These are phyloP conservation scores for Lolium rigidum DNA, from an alignment of 176 grass and related monocot species.

Conservation along the genomic window DNA sequence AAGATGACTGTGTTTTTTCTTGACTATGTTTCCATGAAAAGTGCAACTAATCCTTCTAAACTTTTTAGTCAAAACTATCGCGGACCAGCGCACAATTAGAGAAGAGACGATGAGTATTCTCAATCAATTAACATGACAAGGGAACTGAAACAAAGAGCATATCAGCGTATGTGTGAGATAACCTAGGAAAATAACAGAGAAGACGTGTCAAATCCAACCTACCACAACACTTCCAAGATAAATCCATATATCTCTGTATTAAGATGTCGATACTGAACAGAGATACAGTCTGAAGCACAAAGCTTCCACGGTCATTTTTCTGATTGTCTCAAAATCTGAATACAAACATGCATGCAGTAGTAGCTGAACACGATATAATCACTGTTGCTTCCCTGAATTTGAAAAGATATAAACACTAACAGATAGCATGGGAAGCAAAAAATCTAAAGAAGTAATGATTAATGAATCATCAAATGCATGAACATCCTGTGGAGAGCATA, in stretches of 20 bases:
- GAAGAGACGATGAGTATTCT: too few relatives aligned
- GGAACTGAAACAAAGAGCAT: neutral
- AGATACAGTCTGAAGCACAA: neutral
- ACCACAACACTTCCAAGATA: neutral
- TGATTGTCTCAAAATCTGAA: neutral
- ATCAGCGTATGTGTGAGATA: neutral
- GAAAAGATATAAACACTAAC: neutral
- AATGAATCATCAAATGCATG: neutral
- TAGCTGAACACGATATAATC: neutral
- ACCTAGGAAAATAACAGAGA: neutral
- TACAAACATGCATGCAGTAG: neutral
- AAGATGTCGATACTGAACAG: too few relatives aligned
- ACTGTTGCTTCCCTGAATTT: neutral
- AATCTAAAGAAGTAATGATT: neutral
- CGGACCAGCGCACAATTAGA: too few relatives aligned
- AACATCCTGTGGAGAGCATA: neutral
- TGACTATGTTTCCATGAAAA: too few relatives aligned
- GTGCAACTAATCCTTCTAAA: too few relatives aligned
- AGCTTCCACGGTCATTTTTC: neutral
- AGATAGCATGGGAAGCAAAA: neutral
- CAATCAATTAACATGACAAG: too few relatives aligned
- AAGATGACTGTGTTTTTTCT: too few relatives aligned
- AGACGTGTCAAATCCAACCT: neutral
- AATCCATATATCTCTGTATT: neutral
- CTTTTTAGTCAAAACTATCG: too few relatives aligned